Evolutionary conservation across 2,329 filamentous ascomycete species (phyloP).

Genomic region (Ophiostoma pallidulum): DNA sequence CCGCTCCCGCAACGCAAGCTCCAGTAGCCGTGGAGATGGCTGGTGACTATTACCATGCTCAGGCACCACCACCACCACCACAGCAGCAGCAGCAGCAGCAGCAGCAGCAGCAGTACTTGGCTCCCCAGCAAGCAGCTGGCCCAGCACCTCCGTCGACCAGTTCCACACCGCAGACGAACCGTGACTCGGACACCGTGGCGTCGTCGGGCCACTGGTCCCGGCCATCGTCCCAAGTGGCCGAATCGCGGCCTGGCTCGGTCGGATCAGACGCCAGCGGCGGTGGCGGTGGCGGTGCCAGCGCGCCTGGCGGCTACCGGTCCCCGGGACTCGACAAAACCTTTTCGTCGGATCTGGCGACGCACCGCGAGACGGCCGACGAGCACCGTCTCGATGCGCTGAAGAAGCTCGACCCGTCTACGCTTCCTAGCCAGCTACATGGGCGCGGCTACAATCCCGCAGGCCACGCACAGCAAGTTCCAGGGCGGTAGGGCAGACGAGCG

Average conservation of each 20-base stretch:
- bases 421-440: no score
- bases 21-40: conserved; percentile 29
- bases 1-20: conserved; percentile 11
- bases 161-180: conserved; percentile 17
- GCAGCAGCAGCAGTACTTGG: conserved; percentile 18
- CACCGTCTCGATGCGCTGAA: conserved; percentile 21
- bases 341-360: conserved; percentile 35
- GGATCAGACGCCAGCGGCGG: conserved; percentile 23
- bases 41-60: conserved; percentile 38
- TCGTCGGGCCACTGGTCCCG: conserved; percentile 32
- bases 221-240: conserved; percentile 13
- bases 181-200: conserved; percentile 22
- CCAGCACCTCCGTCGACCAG: conserved; percentile 9
- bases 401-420: conserved; percentile 20
- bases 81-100: conserved; percentile 11
- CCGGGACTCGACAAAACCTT: conserved; percentile 33
- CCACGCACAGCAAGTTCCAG: background rate
- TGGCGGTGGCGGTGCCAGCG: conserved; percentile 13
- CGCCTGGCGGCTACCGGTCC: conserved; percentile 25
- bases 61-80: conserved; percentile 19
- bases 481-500: no score
- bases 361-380: conserved; percentile 39
- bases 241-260: conserved; percentile 28
- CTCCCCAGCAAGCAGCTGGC: no score
- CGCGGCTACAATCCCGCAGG: background rate